Conservation (phyloP, 75 land plant genomes). For the Picea glauca region DNA sequence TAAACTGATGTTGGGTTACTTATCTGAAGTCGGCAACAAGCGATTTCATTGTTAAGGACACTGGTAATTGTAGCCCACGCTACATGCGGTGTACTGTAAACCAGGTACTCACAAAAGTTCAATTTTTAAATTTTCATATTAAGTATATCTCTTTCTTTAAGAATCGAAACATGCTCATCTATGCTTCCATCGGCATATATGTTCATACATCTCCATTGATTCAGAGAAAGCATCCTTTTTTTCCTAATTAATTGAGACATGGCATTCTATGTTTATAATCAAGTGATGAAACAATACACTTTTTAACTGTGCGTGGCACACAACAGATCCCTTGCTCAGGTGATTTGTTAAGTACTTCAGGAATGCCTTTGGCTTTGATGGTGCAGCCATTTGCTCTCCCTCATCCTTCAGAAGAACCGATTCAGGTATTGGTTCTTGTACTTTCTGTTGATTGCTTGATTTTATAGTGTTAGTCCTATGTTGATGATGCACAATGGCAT, state of each 20-base stretch:
- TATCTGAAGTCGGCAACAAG: constrained; percentile 77
- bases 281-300: not conserved
- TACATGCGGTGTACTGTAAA: constrained; percentile 92
- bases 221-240: not conserved
- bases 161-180: not conserved
- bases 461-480: not conserved
- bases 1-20: constrained; percentile 9
- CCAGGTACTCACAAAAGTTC: constrained; percentile 49
- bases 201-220: not conserved
- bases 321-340: constrained; percentile 85
- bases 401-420: constrained; percentile 90
- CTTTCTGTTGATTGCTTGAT: not conserved
- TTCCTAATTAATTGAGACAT: not conserved
- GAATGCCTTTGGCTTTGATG: constrained; percentile 91
- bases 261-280: not conserved
- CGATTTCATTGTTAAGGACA: constrained; percentile 77
- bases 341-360: constrained; percentile 71
- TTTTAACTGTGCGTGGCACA: not conserved
- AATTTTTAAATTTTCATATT: not conserved
- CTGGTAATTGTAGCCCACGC: constrained; percentile 95
- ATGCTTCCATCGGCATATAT: not conserved
- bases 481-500: not conserved
- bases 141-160: not conserved
- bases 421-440: constrained; percentile 53
- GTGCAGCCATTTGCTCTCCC: constrained; percentile 95